phyloP scores from a whole-genome alignment of 768 basidiomycete genomes.

The Pisolithus sp. region DNA sequence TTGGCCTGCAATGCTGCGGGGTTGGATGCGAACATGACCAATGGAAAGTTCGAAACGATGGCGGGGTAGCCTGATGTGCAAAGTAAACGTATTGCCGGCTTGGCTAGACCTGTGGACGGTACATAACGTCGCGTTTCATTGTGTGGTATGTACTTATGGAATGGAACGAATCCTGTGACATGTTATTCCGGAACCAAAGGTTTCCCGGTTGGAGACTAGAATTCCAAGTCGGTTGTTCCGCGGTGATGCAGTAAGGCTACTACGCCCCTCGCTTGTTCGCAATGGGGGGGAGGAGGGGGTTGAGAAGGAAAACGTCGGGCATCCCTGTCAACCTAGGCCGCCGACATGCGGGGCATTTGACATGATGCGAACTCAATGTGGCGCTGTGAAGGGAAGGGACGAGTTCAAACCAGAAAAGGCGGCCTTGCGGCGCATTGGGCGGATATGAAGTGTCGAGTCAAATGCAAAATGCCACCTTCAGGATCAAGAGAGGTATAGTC shows the following conservation, averaged over 20 bases:
- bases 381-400: no score
- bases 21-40: background rate
- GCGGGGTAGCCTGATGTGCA: background rate
- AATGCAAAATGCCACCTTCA: background rate
- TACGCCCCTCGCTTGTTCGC: background rate
- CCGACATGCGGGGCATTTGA: no score
- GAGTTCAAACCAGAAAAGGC: conserved; percentile 6
- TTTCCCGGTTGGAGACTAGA: background rate
- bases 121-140: background rate
- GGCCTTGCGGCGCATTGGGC: conserved; percentile 9
- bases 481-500: background rate
- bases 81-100: background rate
- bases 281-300: no score
- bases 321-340: no score
- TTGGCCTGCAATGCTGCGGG: background rate
- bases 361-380: no score
- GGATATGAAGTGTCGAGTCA: conserved; percentile 25
- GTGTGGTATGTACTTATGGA: background rate
- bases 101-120: background rate
- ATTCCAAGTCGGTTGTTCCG: background rate
- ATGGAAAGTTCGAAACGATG: background rate
- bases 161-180: background rate
- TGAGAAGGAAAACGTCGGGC: no score
- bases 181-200: background rate
- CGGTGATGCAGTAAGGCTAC: background rate